phyloP scores from a whole-genome alignment of 2,329 filamentous ascomycete genomes.

The Cercospora zeae-maydis region DNA sequence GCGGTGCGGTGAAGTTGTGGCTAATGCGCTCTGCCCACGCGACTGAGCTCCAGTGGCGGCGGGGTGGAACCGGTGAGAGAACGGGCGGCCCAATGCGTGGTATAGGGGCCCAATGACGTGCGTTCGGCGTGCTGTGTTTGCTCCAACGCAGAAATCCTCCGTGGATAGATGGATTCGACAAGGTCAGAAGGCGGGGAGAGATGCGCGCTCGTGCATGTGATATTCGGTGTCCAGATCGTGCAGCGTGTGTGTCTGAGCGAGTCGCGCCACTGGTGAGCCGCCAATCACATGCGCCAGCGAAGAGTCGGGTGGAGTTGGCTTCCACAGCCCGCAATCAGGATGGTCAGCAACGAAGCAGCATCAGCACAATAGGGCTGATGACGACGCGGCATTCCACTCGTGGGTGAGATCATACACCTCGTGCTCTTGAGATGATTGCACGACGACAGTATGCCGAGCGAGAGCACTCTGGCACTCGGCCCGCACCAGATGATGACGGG shows the following conservation, averaged over 20 bases:
- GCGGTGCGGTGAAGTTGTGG: slow-evolving; percentile 13
- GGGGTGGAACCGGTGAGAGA: slow-evolving; percentile 13
- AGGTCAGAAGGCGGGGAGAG: neutral
- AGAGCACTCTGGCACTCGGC: neutral
- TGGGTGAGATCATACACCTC: neutral
- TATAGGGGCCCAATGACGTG: slow-evolving; percentile 5
- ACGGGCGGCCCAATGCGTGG: slow-evolving; percentile 1
- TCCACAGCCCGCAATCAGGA: neutral
- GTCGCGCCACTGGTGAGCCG: slow-evolving; percentile 1
- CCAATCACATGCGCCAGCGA: slow-evolving; percentile 1
- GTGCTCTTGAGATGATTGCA: neutral
- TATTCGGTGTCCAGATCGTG: slow-evolving; percentile 4
- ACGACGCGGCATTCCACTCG: neutral
- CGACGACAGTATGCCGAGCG: neutral
- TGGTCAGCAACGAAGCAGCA: neutral
- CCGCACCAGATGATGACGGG: neutral
- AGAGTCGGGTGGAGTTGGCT: slow-evolving; percentile 2
- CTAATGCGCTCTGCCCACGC: slow-evolving; percentile 13
- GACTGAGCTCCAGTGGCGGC: slow-evolving; percentile 7
- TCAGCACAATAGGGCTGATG: neutral
- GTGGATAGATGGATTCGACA: neutral
- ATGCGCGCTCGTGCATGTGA: neutral
- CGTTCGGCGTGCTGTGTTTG: neutral
- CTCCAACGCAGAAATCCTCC: neutral
- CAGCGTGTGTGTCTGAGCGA: slow-evolving; percentile 2